Base-by-base conservation (phyloP, 1,139 yeast species). In the Suhomyces terraborum region DNA sequence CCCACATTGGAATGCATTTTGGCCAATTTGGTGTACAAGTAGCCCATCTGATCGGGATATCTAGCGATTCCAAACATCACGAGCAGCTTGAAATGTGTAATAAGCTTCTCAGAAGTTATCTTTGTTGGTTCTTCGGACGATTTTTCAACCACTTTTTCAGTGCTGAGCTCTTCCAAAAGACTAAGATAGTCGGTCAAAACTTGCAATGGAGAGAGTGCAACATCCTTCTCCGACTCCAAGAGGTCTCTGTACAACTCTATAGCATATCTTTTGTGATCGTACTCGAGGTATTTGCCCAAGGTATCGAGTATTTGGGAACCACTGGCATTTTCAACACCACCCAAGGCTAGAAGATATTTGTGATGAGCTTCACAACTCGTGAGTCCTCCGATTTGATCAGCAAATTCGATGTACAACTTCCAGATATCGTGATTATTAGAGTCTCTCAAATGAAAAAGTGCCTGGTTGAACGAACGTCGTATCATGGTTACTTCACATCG, bases 1-100 rank as follows among this genome's bases (percentile, higher is more conserved):
- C 63, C 58, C 14, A 52, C 39, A 7, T 55, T 48, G 16, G 61
- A 61, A 35, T 73, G 76, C 52, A 69, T 82, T 1, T 67, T 62
- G 0, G 87, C 79, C 31, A 82, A 56, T 45, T 71, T 69, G 2
- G 78, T 67, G 42, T 73, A 70, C 12, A 86, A 65, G 18, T 61
- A 64, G 1, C 82, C 79, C 32, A 65, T 56, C 50, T 84, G 89
- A 50, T 84, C 89, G 0, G 88, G 82, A 52, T 77, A 86, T 41
- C 68, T 69, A 2, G 44, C 36, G 1, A 77, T 55, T 1, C 81
- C 75, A 3, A 62, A 54, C 1, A 55, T 40, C 5, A 75, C 63
- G 24, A 75, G 59, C 1, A 46, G 45, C 22, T 69, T 74, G 27
- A 77, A 61, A 28, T 53, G 49, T 3, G 18, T 10, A 24, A 51